These are phyloP conservation scores for Leishmania martiniquensis DNA, from an alignment of 208 protist species.

Conservation along the genomic window DNA sequence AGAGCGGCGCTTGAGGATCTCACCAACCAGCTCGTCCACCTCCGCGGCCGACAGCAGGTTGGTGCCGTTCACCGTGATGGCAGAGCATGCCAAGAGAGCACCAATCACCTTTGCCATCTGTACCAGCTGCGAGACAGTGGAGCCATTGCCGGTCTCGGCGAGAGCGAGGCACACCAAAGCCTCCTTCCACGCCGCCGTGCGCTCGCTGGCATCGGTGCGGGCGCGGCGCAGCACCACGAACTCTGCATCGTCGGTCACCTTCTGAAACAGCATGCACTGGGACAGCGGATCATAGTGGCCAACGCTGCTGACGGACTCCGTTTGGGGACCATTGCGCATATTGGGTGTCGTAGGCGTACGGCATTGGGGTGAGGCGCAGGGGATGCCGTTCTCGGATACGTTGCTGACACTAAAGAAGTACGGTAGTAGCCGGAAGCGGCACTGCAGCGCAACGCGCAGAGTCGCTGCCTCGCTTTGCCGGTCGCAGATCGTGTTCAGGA, in stretches of 20 bases:
- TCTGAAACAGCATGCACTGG: conserved; percentile 63
- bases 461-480: conserved; percentile 36
- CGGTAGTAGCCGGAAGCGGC: conserved; percentile 72
- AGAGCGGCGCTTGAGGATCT: conserved; percentile 42
- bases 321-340: conserved; percentile 57
- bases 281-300: conserved; percentile 69
- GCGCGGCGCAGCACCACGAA: conserved; percentile 58
- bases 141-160: conserved; percentile 38
- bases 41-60: conserved; percentile 40
- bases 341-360: conserved; percentile 42
- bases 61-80: conserved; percentile 32
- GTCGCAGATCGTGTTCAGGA: conserved; percentile 48
- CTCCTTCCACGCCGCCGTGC: conserved; percentile 46
- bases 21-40: conserved; percentile 47
- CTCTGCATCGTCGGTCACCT: conserved; percentile 66
- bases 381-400: conserved; percentile 47
- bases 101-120: conserved; percentile 72
- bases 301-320: conserved; percentile 55
- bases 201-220: conserved; percentile 30
- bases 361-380: conserved; percentile 38
- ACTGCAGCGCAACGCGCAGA: conserved; percentile 58
- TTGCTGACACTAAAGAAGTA: conserved; percentile 74
- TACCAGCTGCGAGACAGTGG: conserved; percentile 53
- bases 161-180: conserved; percentile 52
- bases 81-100: conserved; percentile 56